Evolutionary conservation across 306 rosid species (phyloP).

Genomic region (Trifolium fragiferum): DNA sequence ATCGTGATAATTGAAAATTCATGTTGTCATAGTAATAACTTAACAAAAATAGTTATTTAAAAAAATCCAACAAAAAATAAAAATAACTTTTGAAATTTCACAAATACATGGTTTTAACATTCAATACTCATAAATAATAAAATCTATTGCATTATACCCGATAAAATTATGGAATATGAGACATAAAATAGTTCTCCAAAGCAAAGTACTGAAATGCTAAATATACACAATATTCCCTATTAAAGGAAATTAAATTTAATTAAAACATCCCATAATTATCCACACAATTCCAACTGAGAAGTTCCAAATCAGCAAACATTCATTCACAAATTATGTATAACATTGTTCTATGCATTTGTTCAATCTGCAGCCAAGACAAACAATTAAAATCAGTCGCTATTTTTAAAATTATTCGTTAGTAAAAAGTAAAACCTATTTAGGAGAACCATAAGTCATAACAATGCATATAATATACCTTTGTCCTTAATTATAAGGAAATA

Average conservation of each 20-base stretch:
- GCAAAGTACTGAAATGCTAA: slow-evolving; percentile 12
- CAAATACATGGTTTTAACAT: too few relatives aligned
- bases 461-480: too few relatives aligned
- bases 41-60: too few relatives aligned
- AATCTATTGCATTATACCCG: too few relatives aligned
- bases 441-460: too few relatives aligned
- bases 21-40: too few relatives aligned
- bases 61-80: too few relatives aligned
- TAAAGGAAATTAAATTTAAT: background rate
- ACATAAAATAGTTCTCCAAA: background rate
- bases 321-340: slow-evolving; percentile 45
- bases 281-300: slow-evolving; percentile 40
- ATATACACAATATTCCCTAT: background rate
- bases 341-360: slow-evolving; percentile 39
- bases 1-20: too few relatives aligned
- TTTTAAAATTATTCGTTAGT: background rate
- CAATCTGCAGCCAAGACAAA: slow-evolving; percentile 54
- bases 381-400: background rate
- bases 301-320: slow-evolving; percentile 41
- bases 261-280: slow-evolving; percentile 38
- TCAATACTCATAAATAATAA: too few relatives aligned
- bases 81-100: too few relatives aligned
- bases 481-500: too few relatives aligned
- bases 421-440: background rate
- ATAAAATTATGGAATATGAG: background rate